Evolutionary conservation across 768 basidiomycete species (phyloP), one percentile per base, ranked within the genome.

Genomic region (Lentinula sp.): DNA sequence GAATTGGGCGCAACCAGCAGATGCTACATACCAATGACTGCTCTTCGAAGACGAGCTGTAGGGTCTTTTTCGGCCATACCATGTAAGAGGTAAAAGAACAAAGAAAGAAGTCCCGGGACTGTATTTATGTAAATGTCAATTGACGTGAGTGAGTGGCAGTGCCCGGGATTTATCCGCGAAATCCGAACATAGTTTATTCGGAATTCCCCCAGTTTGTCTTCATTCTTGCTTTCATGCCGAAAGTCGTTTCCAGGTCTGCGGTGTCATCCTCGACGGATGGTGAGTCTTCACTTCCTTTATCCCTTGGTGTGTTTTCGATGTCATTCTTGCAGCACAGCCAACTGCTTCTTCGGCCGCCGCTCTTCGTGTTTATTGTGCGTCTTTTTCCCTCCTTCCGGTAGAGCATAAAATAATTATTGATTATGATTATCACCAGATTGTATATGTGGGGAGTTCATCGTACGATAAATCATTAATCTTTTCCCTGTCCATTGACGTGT

Each of bases 201-300:
- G 50, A 41, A 23, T 37, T 45, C 43, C 16, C 16, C 9, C n/a
- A 9, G 8, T 48, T 20, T 23, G 23, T 23, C 46, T 41, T 37
- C 15, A 28, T 28, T 28, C 23, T 51, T 28, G 37, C 63, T 54
- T 63, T 65, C 61, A 96, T 96, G 94, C 94, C 94, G 57, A 95
- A 95, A 73, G 91, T 97, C 64, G 84, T 95, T 68, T 93, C 93
- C 3, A 84, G 92, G 65, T 94, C 91, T 45, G 88, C 91, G 4
- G 85, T 94, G 62, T 94, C 93, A 8, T 91, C 93, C 2, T 95
- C 93, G 4, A 86, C 91, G 39, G 90, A 92, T 70, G 91, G 91
- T 91, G 56, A 3, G 23, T 56, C 13, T 45, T 8, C 37, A 37
- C n/a, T 39, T 16, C 33, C 41, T 43, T 7, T 49, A 59, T 55